These are phyloP conservation scores for Rosa chinensis DNA, from an alignment of 306 rosid genomes.

Conservation along the genomic window DNA sequence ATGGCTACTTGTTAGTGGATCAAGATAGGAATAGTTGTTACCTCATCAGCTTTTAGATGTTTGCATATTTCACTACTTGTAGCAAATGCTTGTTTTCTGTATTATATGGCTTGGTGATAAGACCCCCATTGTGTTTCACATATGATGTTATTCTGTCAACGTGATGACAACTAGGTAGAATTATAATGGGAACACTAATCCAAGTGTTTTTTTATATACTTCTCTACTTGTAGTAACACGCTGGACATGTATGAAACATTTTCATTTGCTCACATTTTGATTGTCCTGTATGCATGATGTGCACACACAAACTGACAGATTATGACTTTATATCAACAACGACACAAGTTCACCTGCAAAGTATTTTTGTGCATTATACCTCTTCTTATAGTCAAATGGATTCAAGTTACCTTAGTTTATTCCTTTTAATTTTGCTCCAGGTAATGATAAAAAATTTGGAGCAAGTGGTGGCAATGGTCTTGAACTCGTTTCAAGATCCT, in stretches of 20 bases:
- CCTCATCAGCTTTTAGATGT: background rate
- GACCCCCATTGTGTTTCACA: background rate
- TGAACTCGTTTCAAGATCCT: constrained; percentile 89
- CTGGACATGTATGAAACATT: background rate
- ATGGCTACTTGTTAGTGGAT: background rate
- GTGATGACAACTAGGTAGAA: background rate
- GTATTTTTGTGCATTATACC: background rate
- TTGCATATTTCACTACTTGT: background rate
- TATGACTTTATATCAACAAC: too few relatives aligned
- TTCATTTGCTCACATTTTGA: background rate
- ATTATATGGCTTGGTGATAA: too few relatives aligned
- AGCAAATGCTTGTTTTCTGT: background rate
- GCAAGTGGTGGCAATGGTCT: constrained; percentile 95
- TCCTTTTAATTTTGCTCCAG: constrained; percentile 34
- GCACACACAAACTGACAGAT: too few relatives aligned
- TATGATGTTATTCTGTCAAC: background rate
- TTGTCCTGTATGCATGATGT: background rate
- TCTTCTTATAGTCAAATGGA: background rate
- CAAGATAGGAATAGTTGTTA: background rate
- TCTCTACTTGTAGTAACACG: background rate
- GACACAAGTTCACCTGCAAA: background rate
- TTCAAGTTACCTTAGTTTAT: background rate
- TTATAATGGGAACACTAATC: background rate
- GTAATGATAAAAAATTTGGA: constrained; percentile 93
- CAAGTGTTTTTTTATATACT: background rate